A percentile compares a stretch with the other conserved stretches of the same genome.
Evolutionary conservation across 1,284 basidiomycete genomes (phyloP).

Genomic region (Tilletia indica): DNA sequence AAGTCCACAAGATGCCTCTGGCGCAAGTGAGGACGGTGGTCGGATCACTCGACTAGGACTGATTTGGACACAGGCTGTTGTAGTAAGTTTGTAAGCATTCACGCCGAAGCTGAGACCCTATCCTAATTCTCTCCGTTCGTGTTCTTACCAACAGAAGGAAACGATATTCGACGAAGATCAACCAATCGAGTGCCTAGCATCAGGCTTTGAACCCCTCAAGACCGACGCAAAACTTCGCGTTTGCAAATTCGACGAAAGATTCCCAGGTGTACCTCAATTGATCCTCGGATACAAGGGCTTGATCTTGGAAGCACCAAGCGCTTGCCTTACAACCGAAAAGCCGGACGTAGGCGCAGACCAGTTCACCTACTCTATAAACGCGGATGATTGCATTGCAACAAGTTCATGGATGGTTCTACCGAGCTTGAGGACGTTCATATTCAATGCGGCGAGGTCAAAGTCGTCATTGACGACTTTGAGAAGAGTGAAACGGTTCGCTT

Average conservation of each 20-base stretch:
- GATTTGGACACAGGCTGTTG: constrained; percentile 18
- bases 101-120: neutral
- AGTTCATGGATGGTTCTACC: constrained; percentile 21
- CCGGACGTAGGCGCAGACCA: too few species aligned
- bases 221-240: neutral
- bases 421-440: constrained; percentile 13
- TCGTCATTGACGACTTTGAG: neutral
- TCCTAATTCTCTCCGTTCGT: too few species aligned
- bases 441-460: constrained; percentile 2
- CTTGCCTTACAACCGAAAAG: neutral
- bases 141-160: neutral
- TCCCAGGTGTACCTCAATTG: constrained; percentile 14
- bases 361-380: too few species aligned
- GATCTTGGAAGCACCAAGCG: too few species aligned
- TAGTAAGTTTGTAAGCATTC: neutral
- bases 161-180: constrained; percentile 16
- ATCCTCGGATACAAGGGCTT: too few species aligned
- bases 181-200: constrained; percentile 9
- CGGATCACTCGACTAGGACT: constrained; percentile 10
- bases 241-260: neutral
- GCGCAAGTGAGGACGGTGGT: neutral
- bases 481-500: neutral
- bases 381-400: too few species aligned
- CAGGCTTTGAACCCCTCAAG: too few species aligned
- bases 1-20: neutral